Evolutionary conservation across 306 rosid genomes (phyloP), one percentile per base, ranked within the genome.

Genomic region (Echinosophora koreensis): DNA sequence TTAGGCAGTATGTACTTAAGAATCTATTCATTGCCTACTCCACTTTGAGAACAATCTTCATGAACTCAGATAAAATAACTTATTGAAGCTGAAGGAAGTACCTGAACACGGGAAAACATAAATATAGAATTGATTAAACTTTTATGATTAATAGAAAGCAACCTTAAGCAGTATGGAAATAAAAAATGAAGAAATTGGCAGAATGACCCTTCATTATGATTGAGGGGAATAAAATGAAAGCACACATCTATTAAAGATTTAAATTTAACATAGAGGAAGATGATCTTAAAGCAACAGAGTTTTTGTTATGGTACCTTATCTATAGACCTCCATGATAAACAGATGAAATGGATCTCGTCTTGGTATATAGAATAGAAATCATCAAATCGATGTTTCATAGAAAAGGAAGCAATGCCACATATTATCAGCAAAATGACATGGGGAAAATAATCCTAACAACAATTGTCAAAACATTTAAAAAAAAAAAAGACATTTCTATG

Each of bases 21-120:
- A 59, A 66, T 81, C 77, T 47, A 46, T 81, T 65, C 42, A 46
- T 73, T 55, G 73, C 77, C 87, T 88, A 95, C 87, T 92, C 97
- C 80, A 95, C 99, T 87, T 90, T 83, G 77, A 95, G 92, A 71
- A 92, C 96, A 60, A 95, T 86, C 89, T 95, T 95, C 99, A 90
- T 92, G 88, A 83, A 95, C 87, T 95, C 99, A 12, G 92, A 95
- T 97, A 71, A 92, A 90, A 83, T 88, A 95, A 85, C 99, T 92
- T 66, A 89, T 89, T 67, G 99, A 67, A 57, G 99, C 99, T 7
- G 99, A 95, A 41, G 99, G 99, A 79, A 95, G 99, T 49, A 95
- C 99, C 99, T 92, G 89, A 70, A 84, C 10, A 72, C 6, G 64
- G 62, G 79, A 55, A 17, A 59, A 52, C 67, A 28, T 58, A 46